Conservation (phyloP, 805 yeast species). For the Peterozyma xylosa region DNA sequence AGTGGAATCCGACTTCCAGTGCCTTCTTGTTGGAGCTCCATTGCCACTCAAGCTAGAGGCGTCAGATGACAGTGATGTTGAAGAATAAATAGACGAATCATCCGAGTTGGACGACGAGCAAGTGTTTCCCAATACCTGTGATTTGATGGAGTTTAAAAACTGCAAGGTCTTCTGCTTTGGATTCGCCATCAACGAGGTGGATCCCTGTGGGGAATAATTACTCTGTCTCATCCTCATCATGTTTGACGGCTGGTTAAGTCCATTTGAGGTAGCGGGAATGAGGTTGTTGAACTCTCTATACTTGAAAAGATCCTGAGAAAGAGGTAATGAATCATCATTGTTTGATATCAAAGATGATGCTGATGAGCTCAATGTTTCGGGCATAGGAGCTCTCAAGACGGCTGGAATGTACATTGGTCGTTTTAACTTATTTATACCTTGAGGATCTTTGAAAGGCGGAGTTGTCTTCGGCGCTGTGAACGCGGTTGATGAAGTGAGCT, state of each 20-base stretch:
- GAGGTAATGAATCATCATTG: constrained; percentile 11
- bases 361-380: constrained; percentile 7
- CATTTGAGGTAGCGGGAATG: constrained; percentile 16
- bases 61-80: background rate
- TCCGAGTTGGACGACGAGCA: constrained; percentile 2
- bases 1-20: constrained; percentile 70
- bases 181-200: background rate
- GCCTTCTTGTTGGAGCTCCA: constrained; percentile 42
- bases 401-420: constrained; percentile 90
- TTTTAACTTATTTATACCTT: constrained; percentile 73
- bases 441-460: constrained; percentile 32
- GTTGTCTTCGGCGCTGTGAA: constrained; percentile 13
- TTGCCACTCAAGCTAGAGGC: background rate
- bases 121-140: background rate
- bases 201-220: background rate
- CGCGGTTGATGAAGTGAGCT: constrained; percentile 5
- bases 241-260: constrained; percentile 12
- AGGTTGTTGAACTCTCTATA: constrained; percentile 19
- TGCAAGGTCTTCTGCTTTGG: background rate
- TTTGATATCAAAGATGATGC: constrained; percentile 12
- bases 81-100: constrained; percentile 6
- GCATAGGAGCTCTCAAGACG: constrained; percentile 46
- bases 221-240: constrained; percentile 5
- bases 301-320: constrained; percentile 1
- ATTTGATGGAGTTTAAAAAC: background rate